Evolutionary conservation across 805 yeast genomes (phyloP).

Genomic region (Hanseniaspora occidentalis): DNA sequence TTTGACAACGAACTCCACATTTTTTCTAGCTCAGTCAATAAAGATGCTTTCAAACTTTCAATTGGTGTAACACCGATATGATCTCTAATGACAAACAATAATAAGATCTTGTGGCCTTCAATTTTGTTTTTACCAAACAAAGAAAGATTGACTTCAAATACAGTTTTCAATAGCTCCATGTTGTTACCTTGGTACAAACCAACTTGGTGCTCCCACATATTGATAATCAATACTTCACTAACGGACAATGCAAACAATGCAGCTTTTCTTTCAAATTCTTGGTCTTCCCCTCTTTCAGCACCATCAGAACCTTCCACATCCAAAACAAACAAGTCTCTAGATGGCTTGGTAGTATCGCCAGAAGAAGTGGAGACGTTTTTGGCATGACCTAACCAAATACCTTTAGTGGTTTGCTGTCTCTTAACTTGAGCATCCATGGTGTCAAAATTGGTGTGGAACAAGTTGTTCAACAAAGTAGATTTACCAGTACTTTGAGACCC

Average conservation of each 20-base stretch:
- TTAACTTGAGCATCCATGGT: constrained; percentile 74
- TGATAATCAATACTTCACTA: constrained; percentile 78
- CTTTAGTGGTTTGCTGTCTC: constrained; percentile 86
- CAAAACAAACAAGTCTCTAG: constrained; percentile 52
- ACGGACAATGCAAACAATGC: constrained; percentile 91
- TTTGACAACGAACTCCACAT: constrained; percentile 73
- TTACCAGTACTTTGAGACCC: constrained; percentile 97
- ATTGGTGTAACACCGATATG: constrained; percentile 81
- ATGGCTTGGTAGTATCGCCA: constrained; percentile 10
- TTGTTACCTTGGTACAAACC: constrained; percentile 97
- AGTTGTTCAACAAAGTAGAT: constrained; percentile 74
- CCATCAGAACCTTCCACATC: constrained; percentile 99
- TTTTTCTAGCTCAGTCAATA: constrained; percentile 55
- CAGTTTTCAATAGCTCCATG: constrained; percentile 89
- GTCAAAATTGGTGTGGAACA: constrained; percentile 80
- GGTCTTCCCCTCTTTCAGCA: constrained; percentile 95
- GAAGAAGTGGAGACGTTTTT: constrained; percentile 22
- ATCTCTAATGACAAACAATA: constrained; percentile 85
- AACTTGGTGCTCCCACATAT: constrained; percentile 95
- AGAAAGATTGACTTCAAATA: constrained; percentile 86
- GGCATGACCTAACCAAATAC: constrained; percentile 64
- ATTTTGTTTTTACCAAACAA: constrained; percentile 48
- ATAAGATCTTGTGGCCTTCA: constrained; percentile 44
- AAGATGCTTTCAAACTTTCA: constrained; percentile 52
- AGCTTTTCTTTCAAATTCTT: constrained; percentile 93